phyloP scores from a whole-genome alignment of 192 early-diverging fungal species.

The Rhizoclosmatium sp. region DNA sequence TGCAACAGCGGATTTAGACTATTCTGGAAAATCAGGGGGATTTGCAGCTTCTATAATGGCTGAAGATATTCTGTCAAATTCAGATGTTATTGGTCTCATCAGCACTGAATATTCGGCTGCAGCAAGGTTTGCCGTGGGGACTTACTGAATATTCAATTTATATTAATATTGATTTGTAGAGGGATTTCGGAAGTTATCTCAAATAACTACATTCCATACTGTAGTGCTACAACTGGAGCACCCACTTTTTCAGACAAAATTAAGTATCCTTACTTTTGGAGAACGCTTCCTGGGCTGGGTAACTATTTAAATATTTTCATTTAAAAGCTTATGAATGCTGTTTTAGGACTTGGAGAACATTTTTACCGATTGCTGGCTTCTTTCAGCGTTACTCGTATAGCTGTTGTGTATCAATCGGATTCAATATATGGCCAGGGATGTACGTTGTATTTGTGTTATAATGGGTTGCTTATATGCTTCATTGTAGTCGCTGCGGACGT shows the following conservation, averaged over 20 bases:
- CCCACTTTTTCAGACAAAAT: not conserved
- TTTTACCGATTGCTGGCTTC: not conserved
- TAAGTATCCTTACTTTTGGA: constrained; percentile 22
- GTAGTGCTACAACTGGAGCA: not conserved
- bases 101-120: not conserved
- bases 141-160: not conserved
- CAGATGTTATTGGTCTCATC: not conserved
- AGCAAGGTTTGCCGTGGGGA: not conserved
- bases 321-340: too few relatives aligned
- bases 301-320: not conserved
- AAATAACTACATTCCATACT: constrained; percentile 5
- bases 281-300: not conserved
- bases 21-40: constrained; percentile 1
- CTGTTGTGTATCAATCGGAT: not conserved
- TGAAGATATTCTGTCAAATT: not conserved
- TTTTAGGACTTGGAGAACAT: not conserved
- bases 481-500: not conserved
- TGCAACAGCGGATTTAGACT: not conserved
- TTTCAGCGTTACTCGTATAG: not conserved
- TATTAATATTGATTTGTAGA: not conserved
- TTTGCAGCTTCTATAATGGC: not conserved
- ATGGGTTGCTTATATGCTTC: not conserved
- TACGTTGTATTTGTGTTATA: not conserved
- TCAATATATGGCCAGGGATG: not conserved
- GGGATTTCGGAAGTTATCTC: not conserved